Conservation (phyloP, 2,329 filamentous ascomycete species). For the Gnomoniopsis sp. region DNA sequence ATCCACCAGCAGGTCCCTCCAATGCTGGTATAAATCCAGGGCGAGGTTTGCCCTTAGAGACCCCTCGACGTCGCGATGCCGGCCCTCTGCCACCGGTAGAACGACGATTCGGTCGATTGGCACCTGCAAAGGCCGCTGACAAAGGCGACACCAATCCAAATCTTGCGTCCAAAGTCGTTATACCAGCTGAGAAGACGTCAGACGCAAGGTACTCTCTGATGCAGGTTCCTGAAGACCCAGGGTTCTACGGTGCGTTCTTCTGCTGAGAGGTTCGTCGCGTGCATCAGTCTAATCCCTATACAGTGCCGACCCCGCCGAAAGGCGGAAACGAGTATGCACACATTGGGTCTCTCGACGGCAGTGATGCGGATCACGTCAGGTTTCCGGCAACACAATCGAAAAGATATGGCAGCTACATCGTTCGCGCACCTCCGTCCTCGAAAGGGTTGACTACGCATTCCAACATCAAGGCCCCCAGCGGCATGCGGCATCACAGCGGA, state of each 20-base stretch:
- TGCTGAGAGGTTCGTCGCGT: no score
- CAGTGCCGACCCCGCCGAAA: constrained; percentile 2
- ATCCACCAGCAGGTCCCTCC: neutral
- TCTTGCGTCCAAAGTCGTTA: neutral
- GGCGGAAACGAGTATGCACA: constrained; percentile 15
- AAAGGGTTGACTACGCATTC: neutral
- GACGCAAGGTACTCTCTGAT: constrained; percentile 19
- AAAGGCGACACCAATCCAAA: neutral
- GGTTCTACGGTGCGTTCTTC: neutral
- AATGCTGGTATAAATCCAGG: neutral
- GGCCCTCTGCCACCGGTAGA: neutral
- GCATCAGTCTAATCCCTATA: neutral
- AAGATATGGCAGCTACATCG: constrained; percentile 16
- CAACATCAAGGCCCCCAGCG: neutral
- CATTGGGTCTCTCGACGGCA: constrained; percentile 12
- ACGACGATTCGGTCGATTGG: neutral
- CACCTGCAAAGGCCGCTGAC: neutral
- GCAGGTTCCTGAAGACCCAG: constrained; percentile 22
- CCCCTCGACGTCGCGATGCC: constrained; percentile 15
- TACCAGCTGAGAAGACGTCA: neutral
- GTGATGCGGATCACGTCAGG: neutral
- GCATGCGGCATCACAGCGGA: neutral
- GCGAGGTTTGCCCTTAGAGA: constrained; percentile 1
- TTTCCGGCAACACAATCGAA: constrained; percentile 4
- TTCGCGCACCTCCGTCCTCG: constrained; percentile 11